phyloP scores from a whole-genome alignment of 345 rosid species.

The Cardiospermum halicacabum region DNA sequence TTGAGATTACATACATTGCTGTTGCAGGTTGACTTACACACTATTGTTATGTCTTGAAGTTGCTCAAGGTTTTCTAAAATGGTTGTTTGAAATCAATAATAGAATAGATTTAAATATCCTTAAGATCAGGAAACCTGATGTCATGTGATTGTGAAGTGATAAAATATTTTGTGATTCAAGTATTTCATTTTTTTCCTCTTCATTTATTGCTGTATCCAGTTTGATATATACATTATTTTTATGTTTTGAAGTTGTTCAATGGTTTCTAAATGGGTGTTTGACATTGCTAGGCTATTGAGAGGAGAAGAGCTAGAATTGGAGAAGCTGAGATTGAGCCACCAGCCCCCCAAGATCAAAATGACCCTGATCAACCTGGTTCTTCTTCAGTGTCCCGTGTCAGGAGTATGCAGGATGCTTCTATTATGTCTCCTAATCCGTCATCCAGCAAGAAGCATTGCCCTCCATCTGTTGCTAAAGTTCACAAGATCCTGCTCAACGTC shows the following conservation, averaged over 20 bases:
- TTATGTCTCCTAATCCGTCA: conserved; percentile 44
- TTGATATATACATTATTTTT: neutral
- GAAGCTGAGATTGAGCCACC: conserved; percentile 40
- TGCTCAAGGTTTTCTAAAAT: conserved; percentile 10
- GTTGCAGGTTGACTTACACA: neutral
- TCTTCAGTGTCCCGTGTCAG: conserved; percentile 28
- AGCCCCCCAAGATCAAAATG: conserved; percentile 16
- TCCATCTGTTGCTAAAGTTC: conserved; percentile 41
- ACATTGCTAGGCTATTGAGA: conserved; percentile 72
- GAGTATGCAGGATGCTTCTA: conserved; percentile 29
- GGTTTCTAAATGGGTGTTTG: neutral
- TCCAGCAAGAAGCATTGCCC: conserved; percentile 35
- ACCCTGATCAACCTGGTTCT: conserved; percentile 30
- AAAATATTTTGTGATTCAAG: no score
- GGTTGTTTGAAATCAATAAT: no score
- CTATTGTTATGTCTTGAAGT: neutral
- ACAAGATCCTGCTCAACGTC: conserved; percentile 49
- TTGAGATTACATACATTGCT: neutral
- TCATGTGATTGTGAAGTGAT: no score
- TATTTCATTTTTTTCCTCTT: no score
- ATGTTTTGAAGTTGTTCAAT: neutral
- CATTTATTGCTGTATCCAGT: neutral
- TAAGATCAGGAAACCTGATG: no score
- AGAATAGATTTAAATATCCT: no score
- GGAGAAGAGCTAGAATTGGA: conserved; percentile 54